Conservation (phyloP, 257 asterid genomes). For the Solanum medicagineum region DNA sequence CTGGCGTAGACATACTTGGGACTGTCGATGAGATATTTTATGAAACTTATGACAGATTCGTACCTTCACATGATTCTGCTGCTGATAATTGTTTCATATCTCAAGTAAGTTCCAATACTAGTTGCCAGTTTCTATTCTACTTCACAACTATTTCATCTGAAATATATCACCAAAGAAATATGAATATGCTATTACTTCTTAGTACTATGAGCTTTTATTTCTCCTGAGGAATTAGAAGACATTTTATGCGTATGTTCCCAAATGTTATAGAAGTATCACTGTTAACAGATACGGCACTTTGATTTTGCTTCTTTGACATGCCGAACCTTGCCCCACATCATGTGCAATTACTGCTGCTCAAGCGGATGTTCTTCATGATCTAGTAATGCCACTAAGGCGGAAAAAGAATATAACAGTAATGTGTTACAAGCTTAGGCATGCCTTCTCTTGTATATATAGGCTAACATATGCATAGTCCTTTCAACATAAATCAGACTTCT, state of each 20-base stretch:
- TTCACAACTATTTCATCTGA: not conserved
- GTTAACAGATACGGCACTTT: not conserved
- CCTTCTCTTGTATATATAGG: not conserved
- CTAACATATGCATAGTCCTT: not conserved
- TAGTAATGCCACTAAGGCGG: not conserved
- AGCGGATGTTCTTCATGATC: not conserved
- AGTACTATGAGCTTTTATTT: not conserved
- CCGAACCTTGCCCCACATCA: not conserved
- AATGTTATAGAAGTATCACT: not conserved
- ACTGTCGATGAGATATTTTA: slow-evolving; percentile 83
- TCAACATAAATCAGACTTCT: not conserved
- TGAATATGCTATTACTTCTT: not conserved
- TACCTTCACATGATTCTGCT: slow-evolving; percentile 40
- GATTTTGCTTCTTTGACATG: not conserved
- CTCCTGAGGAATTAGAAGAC: not conserved
- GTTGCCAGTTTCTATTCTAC: not conserved
- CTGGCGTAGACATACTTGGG: slow-evolving; percentile 87
- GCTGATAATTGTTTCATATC: slow-evolving; percentile 69
- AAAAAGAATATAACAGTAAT: not conserved
- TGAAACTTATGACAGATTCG: slow-evolving; percentile 73
- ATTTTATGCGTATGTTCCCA: not conserved
- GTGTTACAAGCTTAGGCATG: not conserved
- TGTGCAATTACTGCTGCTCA: not conserved
- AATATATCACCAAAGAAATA: not conserved
- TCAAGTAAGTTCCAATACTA: slow-evolving; percentile 23